Base-by-base conservation (phyloP, 129 eudicot genomes). In the Flaveria sonorensis region DNA sequence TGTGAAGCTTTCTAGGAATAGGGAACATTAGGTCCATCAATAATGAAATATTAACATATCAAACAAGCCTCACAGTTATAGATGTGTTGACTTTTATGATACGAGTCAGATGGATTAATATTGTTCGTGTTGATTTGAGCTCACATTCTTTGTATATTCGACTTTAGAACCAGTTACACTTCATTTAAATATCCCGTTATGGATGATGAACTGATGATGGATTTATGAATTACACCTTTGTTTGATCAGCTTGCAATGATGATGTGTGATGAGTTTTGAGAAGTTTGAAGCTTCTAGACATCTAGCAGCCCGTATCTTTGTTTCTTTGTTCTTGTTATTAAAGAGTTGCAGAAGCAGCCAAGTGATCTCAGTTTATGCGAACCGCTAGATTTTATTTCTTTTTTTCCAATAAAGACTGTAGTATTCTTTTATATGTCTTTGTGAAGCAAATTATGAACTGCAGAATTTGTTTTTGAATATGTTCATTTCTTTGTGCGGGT, bases 231-330 rank as follows among this genome's bases (percentile, higher is more conserved):
- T 59, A 50, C 79, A 78, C 79, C 72, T 71, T 72, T 85, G 86
- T 92, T 70, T 71, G 62, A 76, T 68, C 85, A 81, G 85, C 85
- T 81, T 75, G 81, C 85, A 81, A 76, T 62, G 81, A 75, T 64
- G 85, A 75, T 61, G 81, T 69, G 46, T 81, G 85, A 81, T 69
- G 85, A 57, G 19, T 81, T 32, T 64, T 59, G 61, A 73, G 81
- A 57, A 21, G 77, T 21, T 51, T 68, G 69, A 80, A 63, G 83
- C 83, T 72, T 50, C 66, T 62, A 63, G 73, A 79, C 55, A 47
- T 52, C 47, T 75, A 75, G 48, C 30, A 48, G 19, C 7, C 42
- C 18, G 14, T 75, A 53, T 23, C 52, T 40, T 76, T 64, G 72
- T 62, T 72, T 23, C 52, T 40, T 76, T 64, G 72, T 62, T 72